phyloP scores from a whole-genome alignment of 2,329 filamentous ascomycete species.

The Pseudogymnoascus sp. region DNA sequence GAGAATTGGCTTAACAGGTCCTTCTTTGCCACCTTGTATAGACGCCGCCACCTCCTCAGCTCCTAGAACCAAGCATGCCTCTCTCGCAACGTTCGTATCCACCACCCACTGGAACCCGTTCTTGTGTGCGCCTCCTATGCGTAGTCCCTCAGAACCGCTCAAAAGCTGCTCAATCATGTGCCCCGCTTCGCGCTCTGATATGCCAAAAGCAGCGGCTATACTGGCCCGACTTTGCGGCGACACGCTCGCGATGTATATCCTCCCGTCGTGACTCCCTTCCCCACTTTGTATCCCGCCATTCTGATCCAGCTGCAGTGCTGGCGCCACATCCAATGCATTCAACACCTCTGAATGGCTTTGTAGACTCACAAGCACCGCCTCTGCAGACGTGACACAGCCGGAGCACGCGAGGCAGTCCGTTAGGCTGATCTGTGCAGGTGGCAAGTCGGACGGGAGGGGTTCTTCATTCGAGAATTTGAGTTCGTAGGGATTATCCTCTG shows the following conservation, averaged over 20 bases:
- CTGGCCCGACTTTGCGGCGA: conserved; percentile 87
- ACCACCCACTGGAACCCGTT: conserved; percentile 84
- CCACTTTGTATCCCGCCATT: conserved; percentile 4
- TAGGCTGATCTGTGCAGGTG: conserved; percentile 84
- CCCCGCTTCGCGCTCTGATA: conserved; percentile 65
- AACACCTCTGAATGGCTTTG: conserved; percentile 93
- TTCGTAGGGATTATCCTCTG: conserved; percentile 55
- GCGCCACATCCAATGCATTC: conserved; percentile 63
- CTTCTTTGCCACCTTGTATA: conserved; percentile 18
- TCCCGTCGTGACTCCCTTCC: conserved; percentile 48
- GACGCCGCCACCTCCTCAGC: conserved; percentile 58
- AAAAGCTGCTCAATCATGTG: conserved; percentile 78
- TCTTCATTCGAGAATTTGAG: conserved; percentile 87
- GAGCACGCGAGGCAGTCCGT: conserved; percentile 97
- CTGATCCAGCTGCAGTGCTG: conserved; percentile 30
- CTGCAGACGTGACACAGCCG: conserved; percentile 92
- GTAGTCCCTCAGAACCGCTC: conserved; percentile 59
- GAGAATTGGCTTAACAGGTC: conserved; percentile 52
- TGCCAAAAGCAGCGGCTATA: conserved; percentile 72
- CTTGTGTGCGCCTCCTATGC: conserved; percentile 58
- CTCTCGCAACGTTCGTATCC: conserved; percentile 77
- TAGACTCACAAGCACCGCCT: conserved; percentile 90
- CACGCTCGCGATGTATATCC: conserved; percentile 86
- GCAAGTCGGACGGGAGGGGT: conserved; percentile 42
- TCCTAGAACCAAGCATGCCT: conserved; percentile 73